Percentiles rank a stretch among this genome's conserved stretches.
These are phyloP conservation scores for Cryptococcus sp. DNA, from an alignment of 1,284 basidiomycete genomes.

Conservation along the genomic window DNA sequence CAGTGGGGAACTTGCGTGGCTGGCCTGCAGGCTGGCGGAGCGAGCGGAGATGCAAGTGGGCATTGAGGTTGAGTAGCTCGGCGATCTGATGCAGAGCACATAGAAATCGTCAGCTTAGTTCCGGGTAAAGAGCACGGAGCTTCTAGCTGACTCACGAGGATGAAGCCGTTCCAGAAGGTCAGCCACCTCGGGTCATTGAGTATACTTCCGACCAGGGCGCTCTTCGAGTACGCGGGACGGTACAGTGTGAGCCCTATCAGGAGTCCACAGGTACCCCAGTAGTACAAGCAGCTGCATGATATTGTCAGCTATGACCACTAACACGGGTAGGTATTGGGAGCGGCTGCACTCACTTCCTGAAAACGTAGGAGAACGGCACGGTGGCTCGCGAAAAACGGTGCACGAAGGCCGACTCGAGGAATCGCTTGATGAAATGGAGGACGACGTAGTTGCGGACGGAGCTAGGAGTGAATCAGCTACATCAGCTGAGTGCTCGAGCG, in stretches of 20 bases:
- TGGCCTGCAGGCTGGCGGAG: constrained; percentile 81
- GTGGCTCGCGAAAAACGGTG: constrained; percentile 95
- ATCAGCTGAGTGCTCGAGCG: neutral
- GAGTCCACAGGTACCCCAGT: constrained; percentile 80
- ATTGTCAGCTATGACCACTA: neutral
- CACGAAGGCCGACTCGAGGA: constrained; percentile 89
- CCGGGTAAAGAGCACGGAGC: too few species aligned
- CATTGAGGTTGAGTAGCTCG: constrained; percentile 82
- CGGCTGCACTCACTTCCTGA: constrained; percentile 73
- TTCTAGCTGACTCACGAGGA: constrained; percentile 68
- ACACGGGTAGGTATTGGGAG: neutral
- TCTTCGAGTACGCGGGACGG: constrained; percentile 65
- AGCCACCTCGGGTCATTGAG: constrained; percentile 72
- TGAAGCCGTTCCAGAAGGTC: constrained; percentile 66
- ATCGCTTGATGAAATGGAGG: constrained; percentile 88
- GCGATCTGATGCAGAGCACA: constrained; percentile 62
- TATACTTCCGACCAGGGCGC: constrained; percentile 67
- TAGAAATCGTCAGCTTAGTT: neutral
- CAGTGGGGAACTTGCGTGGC: constrained; percentile 79
- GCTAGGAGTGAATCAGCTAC: constrained; percentile 54
- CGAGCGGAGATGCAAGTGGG: constrained; percentile 78
- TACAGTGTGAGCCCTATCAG: constrained; percentile 79
- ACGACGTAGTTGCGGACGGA: constrained; percentile 77
- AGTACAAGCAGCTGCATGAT: constrained; percentile 72
- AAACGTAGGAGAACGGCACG: constrained; percentile 85